Evolutionary conservation across 352 stramenopile species (phyloP).

Genomic region (Stramenopiles sp.): DNA sequence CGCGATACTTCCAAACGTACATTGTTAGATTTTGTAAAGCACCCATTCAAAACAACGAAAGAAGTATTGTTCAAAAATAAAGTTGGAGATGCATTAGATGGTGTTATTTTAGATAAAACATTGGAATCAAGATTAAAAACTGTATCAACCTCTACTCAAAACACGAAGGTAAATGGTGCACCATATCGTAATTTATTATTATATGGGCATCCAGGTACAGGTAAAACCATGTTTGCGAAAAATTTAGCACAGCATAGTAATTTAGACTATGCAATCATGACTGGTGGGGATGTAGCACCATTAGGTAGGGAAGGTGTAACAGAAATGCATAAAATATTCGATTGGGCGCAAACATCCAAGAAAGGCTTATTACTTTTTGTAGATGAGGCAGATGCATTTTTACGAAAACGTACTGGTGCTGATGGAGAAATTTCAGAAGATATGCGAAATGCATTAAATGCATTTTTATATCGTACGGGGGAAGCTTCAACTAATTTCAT

Average conservation of each 20-base stretch:
- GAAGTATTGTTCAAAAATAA: neutral
- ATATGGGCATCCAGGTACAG: slow-evolving; percentile 88
- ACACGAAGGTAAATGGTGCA: slow-evolving; percentile 78
- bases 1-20: slow-evolving; percentile 81
- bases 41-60: neutral
- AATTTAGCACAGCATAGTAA: slow-evolving; percentile 80
- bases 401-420: slow-evolving; percentile 81
- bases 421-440: slow-evolving; percentile 79
- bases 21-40: slow-evolving; percentile 15
- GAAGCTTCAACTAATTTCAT: slow-evolving; percentile 96
- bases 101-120: neutral
- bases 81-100: neutral
- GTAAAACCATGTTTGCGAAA: slow-evolving; percentile 97
- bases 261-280: slow-evolving; percentile 96
- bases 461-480: slow-evolving; percentile 93
- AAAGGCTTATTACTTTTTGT: slow-evolving; percentile 93
- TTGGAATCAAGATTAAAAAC: neutral
- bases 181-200: slow-evolving; percentile 93
- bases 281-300: slow-evolving; percentile 91
- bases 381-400: slow-evolving; percentile 96
- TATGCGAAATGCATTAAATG: slow-evolving; percentile 95
- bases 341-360: slow-evolving; percentile 80
- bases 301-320: slow-evolving; percentile 60
- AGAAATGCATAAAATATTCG: slow-evolving; percentile 49
- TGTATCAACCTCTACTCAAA: neutral